Evolutionary conservation across 2,329 filamentous ascomycete species (phyloP).

Genomic region (Capronia epimyces): DNA sequence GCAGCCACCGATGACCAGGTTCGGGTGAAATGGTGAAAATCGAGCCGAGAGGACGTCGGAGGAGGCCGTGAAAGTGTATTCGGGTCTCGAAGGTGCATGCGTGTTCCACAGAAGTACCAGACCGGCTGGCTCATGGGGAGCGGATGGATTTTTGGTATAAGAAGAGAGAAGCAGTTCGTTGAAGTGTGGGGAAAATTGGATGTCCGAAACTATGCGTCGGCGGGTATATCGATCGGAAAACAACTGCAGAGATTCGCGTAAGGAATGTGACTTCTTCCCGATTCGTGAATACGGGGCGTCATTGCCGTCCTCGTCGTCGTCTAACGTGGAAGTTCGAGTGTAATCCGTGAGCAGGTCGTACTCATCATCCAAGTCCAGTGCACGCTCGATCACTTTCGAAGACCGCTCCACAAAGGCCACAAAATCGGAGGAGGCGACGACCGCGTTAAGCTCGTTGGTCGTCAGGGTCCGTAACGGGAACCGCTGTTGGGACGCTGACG

Average conservation of each 20-base stretch:
- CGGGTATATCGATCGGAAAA: slow-evolving; percentile 94
- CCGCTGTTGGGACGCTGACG: slow-evolving; percentile 44
- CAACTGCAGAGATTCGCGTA: slow-evolving; percentile 83
- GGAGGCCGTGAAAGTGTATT: slow-evolving; percentile 94
- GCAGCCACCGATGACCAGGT: slow-evolving; percentile 89
- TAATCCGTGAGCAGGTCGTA: slow-evolving; percentile 97
- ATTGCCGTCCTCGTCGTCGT: slow-evolving; percentile 63
- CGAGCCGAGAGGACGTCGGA: slow-evolving; percentile 93
- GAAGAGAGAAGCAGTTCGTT: slow-evolving; percentile 87
- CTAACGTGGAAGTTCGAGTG: slow-evolving; percentile 67
- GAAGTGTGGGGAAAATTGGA: slow-evolving; percentile 87
- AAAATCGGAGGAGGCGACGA: slow-evolving; percentile 89
- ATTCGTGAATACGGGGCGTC: slow-evolving; percentile 38
- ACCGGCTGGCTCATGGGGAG: slow-evolving; percentile 87
- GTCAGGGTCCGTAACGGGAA: slow-evolving; percentile 77
- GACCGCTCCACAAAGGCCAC: slow-evolving; percentile 91
- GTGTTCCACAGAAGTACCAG: slow-evolving; percentile 96
- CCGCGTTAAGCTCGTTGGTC: slow-evolving; percentile 78
- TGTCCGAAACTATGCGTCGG: slow-evolving; percentile 92
- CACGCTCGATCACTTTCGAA: slow-evolving; percentile 93
- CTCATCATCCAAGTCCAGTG: slow-evolving; percentile 77
- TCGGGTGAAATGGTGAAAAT: slow-evolving; percentile 98
- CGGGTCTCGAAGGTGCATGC: slow-evolving; percentile 86
- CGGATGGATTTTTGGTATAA: slow-evolving; percentile 95
- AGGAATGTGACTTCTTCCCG: slow-evolving; percentile 26